Base-by-base conservation (phyloP, 345 rosid genomes). In the Aquilaria malaccensis region DNA sequence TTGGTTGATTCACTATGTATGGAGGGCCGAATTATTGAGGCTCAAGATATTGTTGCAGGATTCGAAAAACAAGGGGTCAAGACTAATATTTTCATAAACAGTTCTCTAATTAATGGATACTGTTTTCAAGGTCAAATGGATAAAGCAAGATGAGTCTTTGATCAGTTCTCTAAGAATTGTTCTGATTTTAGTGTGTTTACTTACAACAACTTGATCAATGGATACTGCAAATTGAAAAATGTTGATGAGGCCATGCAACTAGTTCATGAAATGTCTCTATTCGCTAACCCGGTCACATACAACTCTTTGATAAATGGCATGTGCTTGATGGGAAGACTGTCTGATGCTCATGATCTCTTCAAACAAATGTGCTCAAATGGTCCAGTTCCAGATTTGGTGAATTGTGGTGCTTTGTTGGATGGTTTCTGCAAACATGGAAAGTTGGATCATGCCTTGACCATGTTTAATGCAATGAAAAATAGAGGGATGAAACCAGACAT, bases 61-160 rank as follows among this genome's bases (percentile, higher is more conserved):
- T 69, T 79, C 73, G 70, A 64, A 2, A 3, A 32, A 13, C 62
- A 62, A 6, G 61, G 62, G 1, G 59, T 59, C 9, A 64, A 52
- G 4, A 77, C 76, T 0, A 56, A 68, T 58, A 2, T 61, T 10
- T 59, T 67, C 49, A 75, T 77, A 45, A 75, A 68, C 45, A 74
- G 52, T 54, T 45, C 76, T 32, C 59, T 83, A 53, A 45, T 83
- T 14, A 59, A 67, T 30, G 76, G 81, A 4, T 73, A 70, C 45
- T 71, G 77, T 59, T 61, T 73, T 70, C 63, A 56, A 15, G 55
- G 61, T 66, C 62, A 64, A 43, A 56, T 77, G 11, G 68, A 73
- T 57, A 64, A 70, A 10, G 80, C 68, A 45, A 62, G 10, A 50
- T 72, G 60, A 31, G 64, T 73, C 63, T 49, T 65, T 13, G 45